phyloP scores from a whole-genome alignment of 2,329 filamentous ascomycete genomes.

The Beauveria medogensis region DNA sequence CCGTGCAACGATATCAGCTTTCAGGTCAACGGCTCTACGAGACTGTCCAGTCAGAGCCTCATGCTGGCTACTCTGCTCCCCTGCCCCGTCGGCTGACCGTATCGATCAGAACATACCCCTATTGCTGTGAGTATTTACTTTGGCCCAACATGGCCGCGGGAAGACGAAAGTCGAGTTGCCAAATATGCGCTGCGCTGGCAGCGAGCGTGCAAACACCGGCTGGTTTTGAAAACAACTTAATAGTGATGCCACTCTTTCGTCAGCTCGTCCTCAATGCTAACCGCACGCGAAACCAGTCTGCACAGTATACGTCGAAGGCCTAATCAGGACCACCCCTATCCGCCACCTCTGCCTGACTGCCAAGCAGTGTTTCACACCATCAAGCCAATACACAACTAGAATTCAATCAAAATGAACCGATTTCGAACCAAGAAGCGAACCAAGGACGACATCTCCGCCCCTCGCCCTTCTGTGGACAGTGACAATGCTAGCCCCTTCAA shows the following conservation, averaged over 20 bases:
- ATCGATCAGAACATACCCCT: neutral
- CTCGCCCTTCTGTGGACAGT: constrained; percentile 45
- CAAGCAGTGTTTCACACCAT: neutral
- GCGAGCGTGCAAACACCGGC: no score
- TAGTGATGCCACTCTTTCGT: neutral
- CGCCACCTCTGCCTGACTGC: neutral
- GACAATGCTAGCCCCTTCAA: constrained; percentile 45
- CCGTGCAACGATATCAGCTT: neutral
- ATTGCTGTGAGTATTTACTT: neutral
- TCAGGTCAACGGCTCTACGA: neutral
- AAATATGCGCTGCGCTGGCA: neutral
- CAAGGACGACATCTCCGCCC: constrained; percentile 44
- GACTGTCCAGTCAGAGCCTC: neutral
- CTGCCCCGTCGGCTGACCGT: neutral
- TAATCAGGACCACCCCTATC: neutral
- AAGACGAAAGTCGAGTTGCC: neutral
- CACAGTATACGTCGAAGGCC: neutral
- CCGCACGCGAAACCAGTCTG: neutral
- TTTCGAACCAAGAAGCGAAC: constrained; percentile 67
- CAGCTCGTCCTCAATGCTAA: neutral
- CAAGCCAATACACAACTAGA: neutral
- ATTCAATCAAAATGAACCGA: constrained; percentile 55
- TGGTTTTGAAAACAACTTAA: neutral
- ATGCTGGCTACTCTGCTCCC: neutral
- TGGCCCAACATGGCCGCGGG: neutral